Evolutionary conservation across 2,329 filamentous ascomycete genomes (phyloP), one percentile per base, ranked within the genome.

Genomic region (Talaromyces atroroseus): DNA sequence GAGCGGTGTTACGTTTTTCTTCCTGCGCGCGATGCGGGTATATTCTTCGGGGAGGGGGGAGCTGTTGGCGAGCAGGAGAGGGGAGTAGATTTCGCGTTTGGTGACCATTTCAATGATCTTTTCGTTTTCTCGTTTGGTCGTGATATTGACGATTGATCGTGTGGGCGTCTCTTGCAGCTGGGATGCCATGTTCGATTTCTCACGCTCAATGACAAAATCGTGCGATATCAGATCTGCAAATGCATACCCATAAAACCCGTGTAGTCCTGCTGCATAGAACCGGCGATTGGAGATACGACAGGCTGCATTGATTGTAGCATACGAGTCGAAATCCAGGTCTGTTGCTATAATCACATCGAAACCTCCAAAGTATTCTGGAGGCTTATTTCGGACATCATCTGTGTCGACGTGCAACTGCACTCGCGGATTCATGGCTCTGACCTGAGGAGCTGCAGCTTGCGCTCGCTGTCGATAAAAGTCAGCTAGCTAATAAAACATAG

Each of bases 161-260:
- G 92, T 96, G 24, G 84, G 80, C 1, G 89, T 88, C 69, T 99
- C 94, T 42, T 79, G 71, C 0, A 85, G 86, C 3, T 74, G 64
- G 0, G 81, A 78, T 20, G 82, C 68, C 12, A 89, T 76, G 67
- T 97, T 97, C 57, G 88, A 86, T 61, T 87, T 86, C 59, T 90
- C 85, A 57, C 94, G 86, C 76, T 95, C 87, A 59, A 99, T 87
- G 59, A 94, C 84, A 68, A 90, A 99, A 65, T 92, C 86, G 71
- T 99, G 94, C 65, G 86, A 82, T 63, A 96, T 90, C 21, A 99
- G 81, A 71, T 99, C 94, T 57, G 89, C 88, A 71, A 99, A 99
- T 62, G 96, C 88, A 76, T 90, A 99, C 56, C 94, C 94, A 71
- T 95, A 97, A 69, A 96, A 82, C 49, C 94, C 94, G 68, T 96